Evolutionary conservation across 2,329 filamentous ascomycete species (phyloP), one percentile per base, ranked within the genome.

Genomic region (Ceratocystis cubensis): DNA sequence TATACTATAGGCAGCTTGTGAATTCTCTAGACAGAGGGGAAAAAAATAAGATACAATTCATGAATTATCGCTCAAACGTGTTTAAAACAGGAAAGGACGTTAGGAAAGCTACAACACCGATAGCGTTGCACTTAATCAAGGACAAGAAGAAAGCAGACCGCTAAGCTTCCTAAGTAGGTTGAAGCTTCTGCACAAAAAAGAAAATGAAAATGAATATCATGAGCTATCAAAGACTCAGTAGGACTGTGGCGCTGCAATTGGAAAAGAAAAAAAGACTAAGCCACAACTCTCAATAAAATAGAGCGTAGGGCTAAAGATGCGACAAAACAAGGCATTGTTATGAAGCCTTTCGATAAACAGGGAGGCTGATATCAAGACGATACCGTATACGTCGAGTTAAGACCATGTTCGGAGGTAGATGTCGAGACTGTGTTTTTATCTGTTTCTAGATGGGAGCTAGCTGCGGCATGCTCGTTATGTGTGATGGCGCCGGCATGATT

Each of bases 391-490:
- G 20, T 59, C 10, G 53, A 30, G 28, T 59, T 59, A 30, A 59
- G 25, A 10, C 53, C 28, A n/a, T 59, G 53, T 17, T 63, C 13
- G 10, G 61, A 63, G 17, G 20, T 63, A 28, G 61, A 48, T 28
- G 44, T 48, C 8, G 22, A 45, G 15, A 63, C 61, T 10, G 41
- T 30, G 22, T 45, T 30, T 20, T 63, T 63, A 10, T 10, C 46
- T 30, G n/a, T 22, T 48, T 61, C 56, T 45, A 50, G 62, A 22
- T 46, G 37, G 15, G 46, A 63, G 30, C 53, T 59, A n/a, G 53
- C 53, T 20, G 28, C 62, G 20, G 57, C 41, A 59, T 68, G 63
- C 33, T 65, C 63, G n/a, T 50, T 50, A 46, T 68, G 63, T 13
- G 65, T 64, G 46, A 65, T 46, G 22, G 50, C 41, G 10, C 63